Percentiles rank a stretch among this genome's conserved stretches.
Conservation (phyloP, 805 yeast species). For the Kockiozyma suomiensis region DNA sequence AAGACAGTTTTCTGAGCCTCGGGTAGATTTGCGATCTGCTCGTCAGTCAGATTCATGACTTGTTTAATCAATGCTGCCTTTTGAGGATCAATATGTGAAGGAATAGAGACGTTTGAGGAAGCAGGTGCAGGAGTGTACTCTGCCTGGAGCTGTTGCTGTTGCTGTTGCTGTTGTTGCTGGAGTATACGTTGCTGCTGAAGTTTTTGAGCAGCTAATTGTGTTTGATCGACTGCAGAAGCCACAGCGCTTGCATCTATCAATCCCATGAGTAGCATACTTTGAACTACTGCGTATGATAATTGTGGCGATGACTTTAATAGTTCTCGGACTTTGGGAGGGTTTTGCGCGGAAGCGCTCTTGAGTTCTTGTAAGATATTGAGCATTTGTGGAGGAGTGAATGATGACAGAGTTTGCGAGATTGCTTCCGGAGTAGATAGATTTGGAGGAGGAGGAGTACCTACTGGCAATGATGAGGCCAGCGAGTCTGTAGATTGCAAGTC, state of each 20-base stretch:
- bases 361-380: constrained; percentile 58
- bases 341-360: constrained; percentile 56
- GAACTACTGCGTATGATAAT: constrained; percentile 78
- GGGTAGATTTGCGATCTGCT: constrained; percentile 54
- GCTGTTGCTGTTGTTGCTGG: constrained; percentile 10
- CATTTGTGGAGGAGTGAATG: constrained; percentile 53
- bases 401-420: constrained; percentile 51
- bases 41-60: constrained; percentile 56
- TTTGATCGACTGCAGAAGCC: constrained; percentile 35
- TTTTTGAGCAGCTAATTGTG: constrained; percentile 25
- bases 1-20: constrained; percentile 53
- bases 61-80: constrained; percentile 55
- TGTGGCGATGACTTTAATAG: constrained; percentile 76
- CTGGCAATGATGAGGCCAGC: constrained; percentile 55
- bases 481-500: constrained; percentile 1
- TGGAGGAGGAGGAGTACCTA: constrained; percentile 51
- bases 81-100: constrained; percentile 41
- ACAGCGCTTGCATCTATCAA: constrained; percentile 41
- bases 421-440: constrained; percentile 46
- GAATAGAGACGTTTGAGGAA: background rate
- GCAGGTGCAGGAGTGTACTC: constrained; percentile 5
- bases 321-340: constrained; percentile 61
- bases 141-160: constrained; percentile 32
- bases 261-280: constrained; percentile 55
- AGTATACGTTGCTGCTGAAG: constrained; percentile 20